These are phyloP conservation scores for Myxozyma lipomycoides DNA, from an alignment of 805 yeast species.

Conservation along the genomic window DNA sequence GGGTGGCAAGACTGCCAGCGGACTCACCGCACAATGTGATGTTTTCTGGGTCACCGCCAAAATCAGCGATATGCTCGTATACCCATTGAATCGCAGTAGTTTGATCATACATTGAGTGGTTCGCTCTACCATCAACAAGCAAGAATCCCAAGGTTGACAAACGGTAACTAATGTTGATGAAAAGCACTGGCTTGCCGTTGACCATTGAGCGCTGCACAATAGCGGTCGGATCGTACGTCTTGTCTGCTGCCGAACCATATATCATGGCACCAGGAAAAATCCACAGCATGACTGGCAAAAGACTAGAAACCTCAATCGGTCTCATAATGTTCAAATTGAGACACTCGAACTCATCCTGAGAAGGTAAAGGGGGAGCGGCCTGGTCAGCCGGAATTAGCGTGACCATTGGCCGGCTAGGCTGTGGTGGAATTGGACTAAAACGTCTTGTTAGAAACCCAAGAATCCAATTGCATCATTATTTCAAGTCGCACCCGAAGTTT, in stretches of 20 bases:
- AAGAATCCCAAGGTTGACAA: slow-evolving; percentile 41
- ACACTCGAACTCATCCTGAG: slow-evolving; percentile 34
- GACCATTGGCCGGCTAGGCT: slow-evolving; percentile 11
- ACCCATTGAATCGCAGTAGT: slow-evolving; percentile 47
- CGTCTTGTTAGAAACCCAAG: background rate
- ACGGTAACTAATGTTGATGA: slow-evolving; percentile 42
- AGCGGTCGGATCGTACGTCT: slow-evolving; percentile 30
- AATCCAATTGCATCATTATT: background rate
- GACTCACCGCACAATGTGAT: slow-evolving; percentile 47
- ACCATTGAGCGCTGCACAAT: slow-evolving; percentile 30
- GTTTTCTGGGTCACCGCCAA: slow-evolving; percentile 47
- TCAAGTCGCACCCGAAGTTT: slow-evolving; percentile 16
- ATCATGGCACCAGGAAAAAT: slow-evolving; percentile 25
- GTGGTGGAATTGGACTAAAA: slow-evolving; percentile 23
- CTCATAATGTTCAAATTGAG: slow-evolving; percentile 35
- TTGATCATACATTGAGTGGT: slow-evolving; percentile 50
- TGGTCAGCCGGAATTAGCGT: slow-evolving; percentile 16
- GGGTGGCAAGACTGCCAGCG: slow-evolving; percentile 47
- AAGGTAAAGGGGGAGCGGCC: slow-evolving; percentile 10
- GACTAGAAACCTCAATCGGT: slow-evolving; percentile 18
- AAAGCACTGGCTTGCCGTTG: slow-evolving; percentile 34
- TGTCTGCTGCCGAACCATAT: slow-evolving; percentile 21
- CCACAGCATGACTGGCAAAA: slow-evolving; percentile 25
- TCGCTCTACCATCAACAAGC: slow-evolving; percentile 39
- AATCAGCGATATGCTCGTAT: slow-evolving; percentile 40